Base-by-base conservation (phyloP, 768 basidiomycete genomes). In the Leccinum boreale region DNA sequence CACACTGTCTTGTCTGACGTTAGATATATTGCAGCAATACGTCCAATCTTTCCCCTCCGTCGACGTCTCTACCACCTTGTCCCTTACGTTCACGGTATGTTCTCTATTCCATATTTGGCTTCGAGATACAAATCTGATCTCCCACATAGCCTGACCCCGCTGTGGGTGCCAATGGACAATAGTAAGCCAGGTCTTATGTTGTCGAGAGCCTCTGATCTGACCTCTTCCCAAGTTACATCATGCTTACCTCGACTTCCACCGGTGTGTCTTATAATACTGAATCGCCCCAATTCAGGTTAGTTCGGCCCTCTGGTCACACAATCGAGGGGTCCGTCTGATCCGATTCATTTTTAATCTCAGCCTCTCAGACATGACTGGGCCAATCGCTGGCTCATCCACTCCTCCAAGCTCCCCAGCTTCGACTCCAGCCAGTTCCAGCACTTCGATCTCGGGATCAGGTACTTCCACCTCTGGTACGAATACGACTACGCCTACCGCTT, bases 271-370 rank as follows among this genome's bases (percentile, higher is more conserved):
- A 81, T 53, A 57, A 57, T 0, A 74, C 68, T 26, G 86, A 73
- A 66, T 87, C 87, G 0, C 77, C 80, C 0, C 75, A 74, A 58
- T 89, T 90, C 74, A 65, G 68, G 86, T 85, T 60, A 51, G 81
- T 73, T 2, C 12, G 9, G 4, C 35, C 33, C 15, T 31, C 50
- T 31, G 19, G 14, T 47, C 11, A 33, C 35, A 15, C 19, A 10
- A 35, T 12, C 35, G 23, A n/a, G 35, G 4, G 21, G 21, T 3
- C 52, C 7, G 1, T 23, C 46, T 67, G 52, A 63, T 57, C 2
- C 39, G 33, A 17, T 36, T 17, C 7, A 36, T 36, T 36, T 36
- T 17, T 36, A 51, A 47, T 50, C 29, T 9, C 61, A 89, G 85
- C 3, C 73, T 89, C 26, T 70, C 74, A 36, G 75, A 76, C 36